A percentile compares a stretch with the other conserved stretches of the same genome.
Evolutionary conservation across 1,284 basidiomycete genomes (phyloP).

Genomic region (Malassezia sympodialis): DNA sequence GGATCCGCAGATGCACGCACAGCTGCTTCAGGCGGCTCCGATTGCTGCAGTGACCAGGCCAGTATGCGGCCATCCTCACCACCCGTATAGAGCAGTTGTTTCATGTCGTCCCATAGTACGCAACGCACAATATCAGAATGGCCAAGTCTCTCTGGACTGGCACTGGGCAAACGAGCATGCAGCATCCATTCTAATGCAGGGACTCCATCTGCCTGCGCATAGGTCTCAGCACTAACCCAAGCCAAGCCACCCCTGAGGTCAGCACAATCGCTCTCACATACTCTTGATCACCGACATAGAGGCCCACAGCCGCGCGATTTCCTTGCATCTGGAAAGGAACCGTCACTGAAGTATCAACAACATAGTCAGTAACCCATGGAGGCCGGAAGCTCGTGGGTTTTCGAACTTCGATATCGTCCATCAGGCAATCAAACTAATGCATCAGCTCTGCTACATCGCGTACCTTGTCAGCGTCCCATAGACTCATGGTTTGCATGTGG

Average conservation of each 20-base stretch:
- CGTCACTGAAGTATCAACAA: conserved; percentile 26
- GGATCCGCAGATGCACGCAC: background rate
- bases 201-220: background rate
- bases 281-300: conserved; percentile 16
- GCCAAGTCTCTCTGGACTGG: background rate
- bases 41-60: conserved; percentile 8
- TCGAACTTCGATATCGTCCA: conserved; percentile 24
- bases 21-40: background rate
- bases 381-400: conserved; percentile 27
- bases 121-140: conserved; percentile 18
- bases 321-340: background rate
- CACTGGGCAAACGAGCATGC: conserved; percentile 12
- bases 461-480: conserved; percentile 38
- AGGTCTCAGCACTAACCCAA: background rate
- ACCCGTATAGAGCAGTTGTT: conserved; percentile 4
- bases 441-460: background rate
- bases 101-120: conserved; percentile 6
- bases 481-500: conserved; percentile 44
- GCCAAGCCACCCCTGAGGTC: conserved; percentile 10
- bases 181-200: background rate
- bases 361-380: conserved; percentile 39
- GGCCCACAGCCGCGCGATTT: background rate
- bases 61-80: conserved; percentile 12
- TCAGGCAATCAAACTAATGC: conserved; percentile 26
- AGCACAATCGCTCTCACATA: background rate